Evolutionary conservation across 2,329 filamentous ascomycete species (phyloP).

Genomic region (Zymoseptoria ardabiliae): DNA sequence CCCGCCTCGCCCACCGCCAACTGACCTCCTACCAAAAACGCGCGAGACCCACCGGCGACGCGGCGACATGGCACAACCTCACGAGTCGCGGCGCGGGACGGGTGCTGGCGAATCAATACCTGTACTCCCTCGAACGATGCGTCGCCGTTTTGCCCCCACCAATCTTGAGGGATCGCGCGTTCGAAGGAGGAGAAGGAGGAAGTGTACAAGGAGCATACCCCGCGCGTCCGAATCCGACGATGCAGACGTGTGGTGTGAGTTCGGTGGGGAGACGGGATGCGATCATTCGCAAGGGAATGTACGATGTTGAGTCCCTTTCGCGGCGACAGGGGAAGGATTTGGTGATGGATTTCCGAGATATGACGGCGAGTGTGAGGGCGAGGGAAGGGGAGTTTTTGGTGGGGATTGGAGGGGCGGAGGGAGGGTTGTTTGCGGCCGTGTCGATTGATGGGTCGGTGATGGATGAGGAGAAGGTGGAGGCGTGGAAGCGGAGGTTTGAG

Average conservation of each 20-base stretch:
- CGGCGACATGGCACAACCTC: slow-evolving; percentile 23
- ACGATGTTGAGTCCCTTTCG: slow-evolving; percentile 13
- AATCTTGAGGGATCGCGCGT: slow-evolving; percentile 13
- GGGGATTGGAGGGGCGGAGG: slow-evolving; percentile 33
- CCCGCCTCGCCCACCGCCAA: slow-evolving; percentile 36
- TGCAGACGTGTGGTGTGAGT: slow-evolving; percentile 41
- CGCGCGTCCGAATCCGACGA: slow-evolving; percentile 24
- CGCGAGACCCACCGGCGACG: slow-evolving; percentile 9
- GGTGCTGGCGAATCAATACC: slow-evolving; percentile 39
- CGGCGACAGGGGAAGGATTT: slow-evolving; percentile 29
- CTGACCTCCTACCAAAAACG: slow-evolving; percentile 41
- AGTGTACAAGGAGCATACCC: slow-evolving; percentile 35
- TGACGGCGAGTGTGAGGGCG: slow-evolving; percentile 36
- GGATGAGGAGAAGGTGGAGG: slow-evolving; percentile 22
- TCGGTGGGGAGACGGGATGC: slow-evolving; percentile 34
- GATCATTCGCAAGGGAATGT: slow-evolving; percentile 26
- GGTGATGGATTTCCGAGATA: slow-evolving; percentile 32
- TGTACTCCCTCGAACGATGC: slow-evolving; percentile 34
- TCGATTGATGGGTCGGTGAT: slow-evolving; percentile 31
- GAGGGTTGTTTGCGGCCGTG: slow-evolving; percentile 32
- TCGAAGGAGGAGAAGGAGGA: slow-evolving; percentile 7
- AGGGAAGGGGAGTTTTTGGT: slow-evolving; percentile 42
- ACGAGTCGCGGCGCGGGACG: slow-evolving; percentile 33
- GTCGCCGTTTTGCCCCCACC: slow-evolving; percentile 30
- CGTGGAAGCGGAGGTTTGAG: slow-evolving; percentile 22